phyloP scores from a whole-genome alignment of 2,329 filamentous ascomycete species.

The Alternaria ethzedia region DNA sequence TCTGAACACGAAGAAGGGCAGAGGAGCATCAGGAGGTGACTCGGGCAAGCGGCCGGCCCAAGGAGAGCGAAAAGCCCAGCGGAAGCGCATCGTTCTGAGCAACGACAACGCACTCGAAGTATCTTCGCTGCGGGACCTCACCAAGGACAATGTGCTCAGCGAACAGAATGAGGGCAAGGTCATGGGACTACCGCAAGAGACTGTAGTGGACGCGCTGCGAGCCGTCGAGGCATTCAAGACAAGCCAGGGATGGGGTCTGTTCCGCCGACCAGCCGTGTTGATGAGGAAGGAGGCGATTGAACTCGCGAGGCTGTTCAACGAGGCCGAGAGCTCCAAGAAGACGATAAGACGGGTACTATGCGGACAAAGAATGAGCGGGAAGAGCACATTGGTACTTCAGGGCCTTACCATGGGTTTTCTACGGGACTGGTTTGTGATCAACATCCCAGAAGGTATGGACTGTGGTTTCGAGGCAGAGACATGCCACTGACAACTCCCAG shows the following conservation, averaged over 20 bases:
- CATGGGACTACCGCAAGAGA: conserved; percentile 70
- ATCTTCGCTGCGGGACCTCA: conserved; percentile 68
- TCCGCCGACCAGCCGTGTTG: conserved; percentile 79
- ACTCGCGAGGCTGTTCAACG: conserved; percentile 59
- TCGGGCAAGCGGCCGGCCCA: conserved; percentile 63
- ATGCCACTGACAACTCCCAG: conserved; percentile 54
- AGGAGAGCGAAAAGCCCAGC: conserved; percentile 85
- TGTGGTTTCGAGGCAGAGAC: background rate
- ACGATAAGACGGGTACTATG: conserved; percentile 71
- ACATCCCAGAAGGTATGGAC: conserved; percentile 81
- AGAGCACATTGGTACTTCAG: conserved; percentile 86
- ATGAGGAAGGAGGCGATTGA: conserved; percentile 79
- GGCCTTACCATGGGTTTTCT: conserved; percentile 80
- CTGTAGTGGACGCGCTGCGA: conserved; percentile 78
- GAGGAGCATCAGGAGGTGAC: conserved; percentile 49
- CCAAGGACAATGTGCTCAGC: conserved; percentile 57
- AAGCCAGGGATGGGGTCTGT: conserved; percentile 86
- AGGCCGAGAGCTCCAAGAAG: conserved; percentile 65
- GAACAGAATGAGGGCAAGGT: conserved; percentile 66
- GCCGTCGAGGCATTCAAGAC: conserved; percentile 90
- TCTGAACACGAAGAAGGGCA: conserved; percentile 52
- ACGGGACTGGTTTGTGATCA: conserved; percentile 87
- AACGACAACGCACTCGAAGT: conserved; percentile 92
- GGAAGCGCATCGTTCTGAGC: conserved; percentile 88
- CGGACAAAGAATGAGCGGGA: conserved; percentile 78